phyloP scores from a whole-genome alignment of 148 eudicot species.

The Arbutus unedo region DNA sequence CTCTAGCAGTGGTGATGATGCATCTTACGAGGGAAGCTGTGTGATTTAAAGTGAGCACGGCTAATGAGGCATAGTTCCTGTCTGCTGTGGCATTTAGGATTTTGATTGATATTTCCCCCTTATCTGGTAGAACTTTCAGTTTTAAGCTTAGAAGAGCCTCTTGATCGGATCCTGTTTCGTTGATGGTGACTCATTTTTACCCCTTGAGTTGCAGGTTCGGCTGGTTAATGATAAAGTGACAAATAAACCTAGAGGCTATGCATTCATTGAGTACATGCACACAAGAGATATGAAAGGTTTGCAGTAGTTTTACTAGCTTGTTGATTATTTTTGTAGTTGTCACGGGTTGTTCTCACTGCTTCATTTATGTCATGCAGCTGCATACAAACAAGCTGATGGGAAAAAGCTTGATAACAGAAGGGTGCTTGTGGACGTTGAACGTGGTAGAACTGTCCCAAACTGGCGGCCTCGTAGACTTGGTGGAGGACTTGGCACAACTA shows the following conservation, averaged over 20 bases:
- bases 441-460: constrained; percentile 98
- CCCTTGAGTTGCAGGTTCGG: constrained; percentile 57
- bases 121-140: constrained; percentile 13
- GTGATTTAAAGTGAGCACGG: constrained; percentile 93
- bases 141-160: constrained; percentile 3
- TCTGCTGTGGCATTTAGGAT: constrained; percentile 94
- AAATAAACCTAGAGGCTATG: constrained; percentile 94
- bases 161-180: constrained; percentile 16
- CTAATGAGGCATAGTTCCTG: constrained; percentile 69
- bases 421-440: constrained; percentile 98
- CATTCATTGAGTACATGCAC: constrained; percentile 86
- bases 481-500: constrained; percentile 93
- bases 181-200: constrained; percentile 18
- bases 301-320: background rate
- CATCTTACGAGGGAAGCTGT: constrained; percentile 71
- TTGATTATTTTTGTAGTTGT: background rate
- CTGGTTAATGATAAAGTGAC: constrained; percentile 67
- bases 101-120: constrained; percentile 21
- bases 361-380: constrained; percentile 51
- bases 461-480: constrained; percentile 99
- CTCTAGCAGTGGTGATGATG: constrained; percentile 76
- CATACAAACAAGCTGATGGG: constrained; percentile 98
- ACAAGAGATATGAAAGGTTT: constrained; percentile 98
- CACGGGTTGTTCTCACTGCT: background rate
- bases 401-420: constrained; percentile 91